A percentile compares a stretch with the other conserved stretches of the same genome.
Evolutionary conservation across 140 eudicot species (phyloP).

Genomic region (Artemisia princeps): DNA sequence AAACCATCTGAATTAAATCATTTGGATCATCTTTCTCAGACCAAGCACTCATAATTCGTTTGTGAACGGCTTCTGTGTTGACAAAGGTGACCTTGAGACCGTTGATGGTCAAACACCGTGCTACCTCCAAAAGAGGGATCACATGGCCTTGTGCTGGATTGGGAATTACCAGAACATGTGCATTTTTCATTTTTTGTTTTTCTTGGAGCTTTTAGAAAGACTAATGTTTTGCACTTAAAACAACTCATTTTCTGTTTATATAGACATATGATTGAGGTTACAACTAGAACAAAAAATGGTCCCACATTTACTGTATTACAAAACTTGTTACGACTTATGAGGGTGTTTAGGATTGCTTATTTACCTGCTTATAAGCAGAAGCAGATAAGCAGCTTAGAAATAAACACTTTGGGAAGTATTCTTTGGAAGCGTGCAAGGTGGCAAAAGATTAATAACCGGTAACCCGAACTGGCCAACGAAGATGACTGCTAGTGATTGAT

Average conservation of each 20-base stretch:
- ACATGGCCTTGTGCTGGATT: slow-evolving; percentile 40
- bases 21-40: slow-evolving; percentile 11
- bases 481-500: too few species aligned
- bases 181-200: slow-evolving; percentile 6
- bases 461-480: too few species aligned
- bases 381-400: too few species aligned
- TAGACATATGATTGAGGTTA: neutral
- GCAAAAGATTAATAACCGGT: too few species aligned
- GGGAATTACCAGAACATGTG: slow-evolving; percentile 28
- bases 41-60: slow-evolving; percentile 18
- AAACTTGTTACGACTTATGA: too few species aligned
- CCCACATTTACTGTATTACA: too few species aligned
- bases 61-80: slow-evolving; percentile 22
- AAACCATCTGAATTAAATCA: slow-evolving; percentile 21
- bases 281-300: too few species aligned
- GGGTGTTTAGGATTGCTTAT: too few species aligned
- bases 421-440: too few species aligned
- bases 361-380: too few species aligned
- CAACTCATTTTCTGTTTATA: neutral
- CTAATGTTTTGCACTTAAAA: neutral
- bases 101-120: slow-evolving; percentile 6
- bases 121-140: slow-evolving; percentile 27
- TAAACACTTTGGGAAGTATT: too few species aligned
- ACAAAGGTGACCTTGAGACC: slow-evolving; percentile 31
- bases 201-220: neutral